Evolutionary conservation across 2,329 filamentous ascomycete genomes (phyloP), one percentile per base, ranked within the genome.

Genomic region (Penicillium freii): DNA sequence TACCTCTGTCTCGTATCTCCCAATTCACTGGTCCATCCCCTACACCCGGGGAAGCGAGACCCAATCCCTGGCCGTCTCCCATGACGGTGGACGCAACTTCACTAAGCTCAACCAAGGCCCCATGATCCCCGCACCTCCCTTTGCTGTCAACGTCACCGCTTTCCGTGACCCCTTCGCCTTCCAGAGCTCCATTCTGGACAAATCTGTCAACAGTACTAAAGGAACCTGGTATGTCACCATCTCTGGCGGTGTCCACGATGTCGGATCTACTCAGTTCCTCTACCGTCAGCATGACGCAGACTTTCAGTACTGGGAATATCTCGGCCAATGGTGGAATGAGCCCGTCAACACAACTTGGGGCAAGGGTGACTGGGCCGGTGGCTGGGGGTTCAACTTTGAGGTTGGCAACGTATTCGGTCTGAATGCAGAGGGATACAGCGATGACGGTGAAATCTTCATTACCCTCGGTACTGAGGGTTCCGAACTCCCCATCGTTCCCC

Each of bases 81-180:
- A 68, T 19, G 78, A 81, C 51, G 78, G 78, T 34, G 80, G 80
- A 29, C 57, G 72, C 56, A 80, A 78, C 10, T 82, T 78, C 75
- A 65, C 78, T 56, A 69, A 81, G 54, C 77, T 80, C 49, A 73
- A 67, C 13, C 73, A 73, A 51, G 80, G 80, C 48, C 79, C 80
- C 2, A 69, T 81, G 54, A 77, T 81, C 54, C 69, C 71, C 5
- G 19, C 40, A 4, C 62, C 63, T 21, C 64, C 65, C 0, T 55
- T 57, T 29, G 59, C 51, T 8, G 10, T 60, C 9, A 56, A 64
- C n/a, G 57, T 63, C n/a, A 64, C 63, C 6, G 60, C 56, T 9
- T 65, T 65, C 57, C 62, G 62, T 27, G 63, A 65, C 40, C 63
- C 63, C 7, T 65, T 54, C 45, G 60, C 52, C 19, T 64, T 65